A percentile compares a stretch with the other conserved stretches of the same genome.
phyloP scores from a whole-genome alignment of 768 basidiomycete species.

The Strobilomyces echinocephalus region DNA sequence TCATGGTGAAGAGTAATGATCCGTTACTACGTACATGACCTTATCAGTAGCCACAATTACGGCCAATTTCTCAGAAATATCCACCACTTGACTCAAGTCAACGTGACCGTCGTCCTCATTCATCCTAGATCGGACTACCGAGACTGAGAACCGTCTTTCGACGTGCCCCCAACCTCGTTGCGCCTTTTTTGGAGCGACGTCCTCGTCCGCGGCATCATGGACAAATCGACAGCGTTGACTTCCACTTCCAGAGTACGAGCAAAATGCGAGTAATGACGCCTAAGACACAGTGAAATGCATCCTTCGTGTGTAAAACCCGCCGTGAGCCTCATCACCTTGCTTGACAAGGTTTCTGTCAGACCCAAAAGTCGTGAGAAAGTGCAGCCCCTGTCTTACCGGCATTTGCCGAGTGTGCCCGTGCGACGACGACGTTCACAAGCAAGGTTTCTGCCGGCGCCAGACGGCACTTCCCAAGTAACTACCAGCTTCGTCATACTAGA shows the following conservation, averaged over 20 bases:
- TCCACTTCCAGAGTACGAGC: neutral
- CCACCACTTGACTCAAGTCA: neutral
- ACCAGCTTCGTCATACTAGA: too few relatives aligned
- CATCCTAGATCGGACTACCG: neutral
- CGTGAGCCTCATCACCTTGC: slow-evolving; percentile 3
- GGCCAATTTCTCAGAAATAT: neutral
- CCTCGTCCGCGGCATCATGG: neutral
- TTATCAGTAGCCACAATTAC: neutral
- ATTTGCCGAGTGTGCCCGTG: too few relatives aligned
- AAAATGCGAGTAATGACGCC: neutral
- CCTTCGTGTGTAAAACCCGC: slow-evolving; percentile 14
- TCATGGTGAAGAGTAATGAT: neutral
- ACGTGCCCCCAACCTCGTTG: neutral
- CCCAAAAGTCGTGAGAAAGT: too few relatives aligned
- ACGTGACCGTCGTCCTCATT: neutral
- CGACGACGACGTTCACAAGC: too few relatives aligned
- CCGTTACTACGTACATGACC: neutral
- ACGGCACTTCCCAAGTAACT: too few relatives aligned
- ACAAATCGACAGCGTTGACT: neutral
- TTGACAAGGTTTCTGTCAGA: too few relatives aligned
- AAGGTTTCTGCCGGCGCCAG: too few relatives aligned
- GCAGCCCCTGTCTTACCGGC: too few relatives aligned
- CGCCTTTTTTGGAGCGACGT: neutral
- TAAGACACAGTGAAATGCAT: slow-evolving; percentile 2
- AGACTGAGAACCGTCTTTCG: neutral